A percentile compares a stretch with the other conserved stretches of the same genome.
phyloP scores from a whole-genome alignment of 1,139 yeast genomes.

The Debaryomycetaceae sp. region DNA sequence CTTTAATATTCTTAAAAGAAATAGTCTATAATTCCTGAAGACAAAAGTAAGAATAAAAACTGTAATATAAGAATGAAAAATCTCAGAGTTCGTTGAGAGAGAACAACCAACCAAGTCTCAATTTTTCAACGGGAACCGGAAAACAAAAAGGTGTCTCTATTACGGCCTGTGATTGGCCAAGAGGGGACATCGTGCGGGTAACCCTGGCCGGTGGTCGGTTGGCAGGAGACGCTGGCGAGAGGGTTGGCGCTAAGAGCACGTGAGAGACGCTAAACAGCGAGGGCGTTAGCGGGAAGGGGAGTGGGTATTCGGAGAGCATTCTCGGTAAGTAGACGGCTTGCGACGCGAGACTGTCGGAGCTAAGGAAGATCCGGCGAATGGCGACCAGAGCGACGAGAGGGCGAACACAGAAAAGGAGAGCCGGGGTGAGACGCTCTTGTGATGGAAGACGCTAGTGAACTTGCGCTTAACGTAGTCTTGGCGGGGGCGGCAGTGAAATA shows the following conservation, averaged over 20 bases:
- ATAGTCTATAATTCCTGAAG: constrained; percentile 9
- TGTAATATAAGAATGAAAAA: constrained; percentile 3
- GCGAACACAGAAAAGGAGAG: no score
- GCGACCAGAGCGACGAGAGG: neutral
- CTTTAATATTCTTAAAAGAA: constrained; percentile 9
- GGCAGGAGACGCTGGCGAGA: neutral
- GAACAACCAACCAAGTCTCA: constrained; percentile 8
- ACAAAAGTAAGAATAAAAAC: constrained; percentile 1
- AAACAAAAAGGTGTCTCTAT: constrained; percentile 1
- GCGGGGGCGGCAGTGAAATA: no score
- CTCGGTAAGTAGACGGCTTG: neutral
- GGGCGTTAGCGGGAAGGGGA: neutral
- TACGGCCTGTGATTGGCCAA: constrained; percentile 5
- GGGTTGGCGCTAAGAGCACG: neutral
- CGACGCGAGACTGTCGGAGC: no score
- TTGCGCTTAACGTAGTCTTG: no score
- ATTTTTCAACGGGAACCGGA: constrained; percentile 8
- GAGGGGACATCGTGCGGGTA: neutral
- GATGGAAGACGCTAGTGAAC: no score
- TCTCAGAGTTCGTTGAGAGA: constrained; percentile 5
- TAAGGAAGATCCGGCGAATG: no score
- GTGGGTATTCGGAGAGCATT: neutral
- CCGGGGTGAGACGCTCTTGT: no score
- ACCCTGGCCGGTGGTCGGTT: neutral
- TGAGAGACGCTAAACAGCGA: neutral